These are phyloP conservation scores for Podaxis carcinomalis DNA, from an alignment of 768 basidiomycete genomes.

Conservation along the genomic window DNA sequence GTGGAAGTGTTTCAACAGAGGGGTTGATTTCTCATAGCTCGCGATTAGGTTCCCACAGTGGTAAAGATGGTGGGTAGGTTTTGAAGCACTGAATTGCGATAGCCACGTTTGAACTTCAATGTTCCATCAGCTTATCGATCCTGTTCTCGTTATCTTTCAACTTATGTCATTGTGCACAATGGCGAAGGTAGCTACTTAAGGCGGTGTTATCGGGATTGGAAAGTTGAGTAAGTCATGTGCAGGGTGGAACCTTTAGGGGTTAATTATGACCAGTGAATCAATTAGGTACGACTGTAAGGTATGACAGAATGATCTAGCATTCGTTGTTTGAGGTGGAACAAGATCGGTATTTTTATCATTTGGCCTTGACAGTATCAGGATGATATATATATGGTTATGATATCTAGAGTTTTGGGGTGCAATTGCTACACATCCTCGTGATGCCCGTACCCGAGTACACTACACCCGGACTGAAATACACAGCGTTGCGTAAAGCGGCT, in stretches of 20 bases:
- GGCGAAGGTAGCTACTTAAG: not conserved
- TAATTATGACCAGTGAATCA: not conserved
- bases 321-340: not conserved
- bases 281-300: not conserved
- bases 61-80: not conserved
- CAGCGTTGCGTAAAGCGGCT: not conserved
- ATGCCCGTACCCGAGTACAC: slow-evolving; percentile 1
- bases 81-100: too few species aligned
- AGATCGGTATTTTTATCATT: not conserved
- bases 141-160: not conserved
- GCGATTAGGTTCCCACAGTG: not conserved
- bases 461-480: not conserved
- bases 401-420: slow-evolving; percentile 5
- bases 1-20: not conserved
- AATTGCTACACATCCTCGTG: not conserved
- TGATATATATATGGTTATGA: not conserved
- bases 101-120: not conserved
- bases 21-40: not conserved
- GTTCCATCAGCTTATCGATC: slow-evolving; percentile 1
- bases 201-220: not conserved
- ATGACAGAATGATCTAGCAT: not conserved
- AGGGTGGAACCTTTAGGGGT: not conserved
- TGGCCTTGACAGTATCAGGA: not conserved
- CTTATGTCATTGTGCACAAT: not conserved
- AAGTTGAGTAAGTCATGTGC: not conserved